A percentile compares a stretch with the other conserved stretches of the same genome.
Evolutionary conservation across 1,284 basidiomycete species (phyloP).

Genomic region (Porodaedalea pini): DNA sequence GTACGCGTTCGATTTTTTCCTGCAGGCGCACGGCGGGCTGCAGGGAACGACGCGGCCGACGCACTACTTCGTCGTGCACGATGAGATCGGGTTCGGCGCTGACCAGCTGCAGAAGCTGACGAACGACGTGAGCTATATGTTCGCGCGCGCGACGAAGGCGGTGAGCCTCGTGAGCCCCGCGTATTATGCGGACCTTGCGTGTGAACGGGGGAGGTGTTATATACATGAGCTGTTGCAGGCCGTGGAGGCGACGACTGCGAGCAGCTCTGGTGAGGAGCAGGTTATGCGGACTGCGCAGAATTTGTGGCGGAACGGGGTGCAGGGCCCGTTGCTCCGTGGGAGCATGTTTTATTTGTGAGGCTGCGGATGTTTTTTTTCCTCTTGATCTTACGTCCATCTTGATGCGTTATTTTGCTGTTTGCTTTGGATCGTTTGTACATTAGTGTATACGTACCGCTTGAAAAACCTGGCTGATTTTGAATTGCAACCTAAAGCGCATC

Average conservation of each 20-base stretch:
- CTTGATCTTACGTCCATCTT: too few species aligned
- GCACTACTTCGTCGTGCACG: slow-evolving; percentile 74
- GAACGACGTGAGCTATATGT: slow-evolving; percentile 68
- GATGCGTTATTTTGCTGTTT: too few species aligned
- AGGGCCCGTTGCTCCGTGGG: slow-evolving; percentile 44
- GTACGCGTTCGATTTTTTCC: slow-evolving; percentile 75
- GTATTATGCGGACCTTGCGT: slow-evolving; percentile 73
- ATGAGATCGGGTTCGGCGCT: slow-evolving; percentile 64
- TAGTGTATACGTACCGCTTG: too few species aligned
- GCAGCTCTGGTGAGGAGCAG: slow-evolving; percentile 34
- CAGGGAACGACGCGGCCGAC: slow-evolving; percentile 62
- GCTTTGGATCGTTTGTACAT: too few species aligned
- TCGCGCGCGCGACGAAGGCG: slow-evolving; percentile 75
- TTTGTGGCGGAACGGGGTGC: slow-evolving; percentile 58
- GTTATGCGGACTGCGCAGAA: slow-evolving; percentile 48
- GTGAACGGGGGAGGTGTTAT: slow-evolving; percentile 75
- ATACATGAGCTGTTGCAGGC: slow-evolving; percentile 63
- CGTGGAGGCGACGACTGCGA: slow-evolving; percentile 35
- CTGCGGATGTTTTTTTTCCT: not conserved
- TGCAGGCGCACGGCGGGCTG: slow-evolving; percentile 39
- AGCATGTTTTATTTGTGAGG: slow-evolving; percentile 72
- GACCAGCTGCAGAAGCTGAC: slow-evolving; percentile 61
- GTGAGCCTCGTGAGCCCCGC: slow-evolving; percentile 76
- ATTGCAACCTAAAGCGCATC: too few species aligned
- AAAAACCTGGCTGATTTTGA: too few species aligned